Conservation (phyloP, 768 basidiomycete genomes). For the Trametes maxima region DNA sequence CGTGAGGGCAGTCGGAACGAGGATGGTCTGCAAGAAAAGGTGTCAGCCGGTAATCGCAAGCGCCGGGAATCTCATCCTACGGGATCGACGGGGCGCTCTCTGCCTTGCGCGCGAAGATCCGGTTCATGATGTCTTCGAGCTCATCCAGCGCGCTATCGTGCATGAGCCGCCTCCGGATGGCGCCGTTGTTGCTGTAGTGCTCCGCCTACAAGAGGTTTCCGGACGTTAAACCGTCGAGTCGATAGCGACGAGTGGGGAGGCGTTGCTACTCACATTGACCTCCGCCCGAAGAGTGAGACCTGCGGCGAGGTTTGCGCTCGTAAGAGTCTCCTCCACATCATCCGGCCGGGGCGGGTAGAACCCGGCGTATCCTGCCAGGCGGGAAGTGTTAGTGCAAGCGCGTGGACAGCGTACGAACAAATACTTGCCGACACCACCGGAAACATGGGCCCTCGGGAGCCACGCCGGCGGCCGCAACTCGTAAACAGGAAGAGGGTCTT, state of each 20-base stretch:
- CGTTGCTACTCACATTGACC: constrained; percentile 53
- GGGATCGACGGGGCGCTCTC: constrained; percentile 61
- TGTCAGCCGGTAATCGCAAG: not conserved
- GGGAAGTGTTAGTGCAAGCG: not conserved
- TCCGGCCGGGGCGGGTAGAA: constrained; percentile 75
- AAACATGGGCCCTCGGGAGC: constrained; percentile 66
- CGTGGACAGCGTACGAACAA: not conserved
- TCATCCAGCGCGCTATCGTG: constrained; percentile 55
- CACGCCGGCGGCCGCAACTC: constrained; percentile 71
- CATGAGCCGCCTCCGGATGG: constrained; percentile 53
- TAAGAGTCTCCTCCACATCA: constrained; percentile 75
- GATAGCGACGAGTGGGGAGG: not conserved
- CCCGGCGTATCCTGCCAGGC: constrained; percentile 64
- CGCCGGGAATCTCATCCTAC: constrained; percentile 45
- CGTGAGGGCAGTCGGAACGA: constrained; percentile 82
- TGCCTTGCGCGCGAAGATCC: constrained; percentile 66
- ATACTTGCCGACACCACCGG: constrained; percentile 68
- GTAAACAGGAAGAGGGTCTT: constrained; percentile 51
- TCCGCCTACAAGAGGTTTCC: constrained; percentile 50
- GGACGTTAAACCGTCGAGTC: not conserved
- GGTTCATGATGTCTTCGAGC: constrained; percentile 75
- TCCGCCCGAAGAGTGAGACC: constrained; percentile 58
- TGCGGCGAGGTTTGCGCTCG: constrained; percentile 62
- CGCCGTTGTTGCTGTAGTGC: constrained; percentile 59
- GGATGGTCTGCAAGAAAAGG: constrained; percentile 46